Evolutionary conservation across 1,284 basidiomycete species (phyloP), one percentile per base, ranked within the genome.

Genomic region (Hypsizygus ulmarius): DNA sequence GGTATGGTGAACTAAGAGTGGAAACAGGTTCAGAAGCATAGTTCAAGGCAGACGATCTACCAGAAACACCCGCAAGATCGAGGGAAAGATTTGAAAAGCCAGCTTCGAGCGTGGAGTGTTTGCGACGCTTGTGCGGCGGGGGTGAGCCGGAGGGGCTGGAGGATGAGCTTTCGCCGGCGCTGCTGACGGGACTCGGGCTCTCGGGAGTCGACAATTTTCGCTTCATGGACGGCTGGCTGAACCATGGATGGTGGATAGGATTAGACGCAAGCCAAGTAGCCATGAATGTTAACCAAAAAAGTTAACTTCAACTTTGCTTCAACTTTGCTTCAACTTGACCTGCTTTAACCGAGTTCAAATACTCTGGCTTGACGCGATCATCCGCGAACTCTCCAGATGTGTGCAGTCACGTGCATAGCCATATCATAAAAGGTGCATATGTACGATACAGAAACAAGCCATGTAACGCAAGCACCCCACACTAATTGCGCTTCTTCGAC

Each of bases 401-500:
- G 21, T 27, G 4, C 9, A 33, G 37, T 45, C 41, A 48, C 43
- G 40, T 47, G 49, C 19, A 32, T 12, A 42, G 18, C 41, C 19
- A 25, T 18, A 44, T 45, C 44, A 42, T 37, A 25, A 53, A 36
- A 53, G 36, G 25, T 43, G 43, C 25, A 36, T 10, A 49, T 7
- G 42, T 46, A n/a, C 33, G 29, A 48, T 28, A 41, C 27, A 36
- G 29, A 50, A 39, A 55, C 50, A 45, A 12, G 39, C n/a, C 18
- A 14, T 33, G 33, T 28, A 36, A 41, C 39, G 38, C 35, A 44
- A 40, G 34, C 16, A 32, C 50, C 39, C 14, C 37, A 44, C 35
- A 42, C 44, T 85, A 91, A 74, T 84, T 84, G 65, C 88, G 84
- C 82, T 93, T 93, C 80, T 92, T 93, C 59, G 90, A 91, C 61